Conservation (phyloP, 208 protist species). For the Leishmania tarentolae region DNA sequence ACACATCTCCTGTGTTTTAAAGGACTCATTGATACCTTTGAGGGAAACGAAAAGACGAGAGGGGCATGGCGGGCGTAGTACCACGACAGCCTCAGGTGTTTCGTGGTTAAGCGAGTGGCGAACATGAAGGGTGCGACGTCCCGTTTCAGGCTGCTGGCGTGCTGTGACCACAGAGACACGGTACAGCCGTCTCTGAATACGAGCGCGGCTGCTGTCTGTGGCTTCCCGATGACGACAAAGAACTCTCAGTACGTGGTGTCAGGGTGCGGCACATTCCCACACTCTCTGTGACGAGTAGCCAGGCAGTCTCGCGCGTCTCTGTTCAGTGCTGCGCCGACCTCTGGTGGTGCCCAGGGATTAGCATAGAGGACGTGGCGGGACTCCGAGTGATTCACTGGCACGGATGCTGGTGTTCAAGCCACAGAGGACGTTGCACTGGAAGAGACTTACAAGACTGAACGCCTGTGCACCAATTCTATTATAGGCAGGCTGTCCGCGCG, state of each 20-base stretch:
- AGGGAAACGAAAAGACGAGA: background rate
- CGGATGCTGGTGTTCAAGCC: background rate
- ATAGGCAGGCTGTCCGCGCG: background rate
- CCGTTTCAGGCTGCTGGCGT: background rate
- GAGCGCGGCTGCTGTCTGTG: background rate
- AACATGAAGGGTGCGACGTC: background rate
- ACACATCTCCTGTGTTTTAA: background rate
- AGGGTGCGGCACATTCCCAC: background rate
- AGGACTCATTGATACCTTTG: background rate
- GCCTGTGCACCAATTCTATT: background rate
- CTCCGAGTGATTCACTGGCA: background rate
- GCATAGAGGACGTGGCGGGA: background rate
- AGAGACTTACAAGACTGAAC: background rate
- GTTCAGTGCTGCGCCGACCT: background rate
- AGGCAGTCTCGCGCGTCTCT: too few relatives aligned
- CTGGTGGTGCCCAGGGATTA: background rate
- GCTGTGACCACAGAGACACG: background rate
- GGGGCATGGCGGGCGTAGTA: background rate
- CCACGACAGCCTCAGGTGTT: background rate
- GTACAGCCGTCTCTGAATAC: background rate
- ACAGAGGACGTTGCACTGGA: background rate
- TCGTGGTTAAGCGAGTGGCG: background rate
- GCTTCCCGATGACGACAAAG: background rate
- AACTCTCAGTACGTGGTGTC: background rate
- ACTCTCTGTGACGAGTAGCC: background rate